Base-by-base conservation (phyloP, 2,329 filamentous ascomycete genomes). In the Phialophora macrospora region DNA sequence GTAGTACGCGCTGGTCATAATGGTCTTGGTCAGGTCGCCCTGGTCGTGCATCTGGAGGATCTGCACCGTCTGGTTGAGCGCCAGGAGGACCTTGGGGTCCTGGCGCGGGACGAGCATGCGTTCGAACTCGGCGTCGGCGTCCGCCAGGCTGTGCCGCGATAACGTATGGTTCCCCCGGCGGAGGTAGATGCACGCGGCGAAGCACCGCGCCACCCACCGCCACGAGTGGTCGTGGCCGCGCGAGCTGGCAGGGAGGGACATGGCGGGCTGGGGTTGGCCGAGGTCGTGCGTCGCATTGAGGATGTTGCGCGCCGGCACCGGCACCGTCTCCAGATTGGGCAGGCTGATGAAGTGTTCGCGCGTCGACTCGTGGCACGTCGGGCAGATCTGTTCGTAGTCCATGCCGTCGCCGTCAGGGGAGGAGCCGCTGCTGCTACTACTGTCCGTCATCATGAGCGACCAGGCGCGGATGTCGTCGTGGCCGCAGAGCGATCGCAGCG, bases 181-280 rank as follows among this genome's bases (percentile, higher is more conserved):
- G 41, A 72, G 49, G 38, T 70, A 72, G 49, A 72, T 72, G 56
- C 70, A 72, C 34, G 71, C 69, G 2, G 69, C 66, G 58, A 72
- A 72, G 64, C 70, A 72, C 24, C 68, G 71, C 12, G 70, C 70
- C 34, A 72, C 68, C 71, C 71, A 72, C 54, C 61, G 64, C 68
- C 67, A 72, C 14, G 70, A 70, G 49, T 70, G 67, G 30, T 72
- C 64, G 32, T 71, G 69, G 9, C 59, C 66, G 12, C 67, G 70
- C n/a, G 71, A 68, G 26, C 69, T 69, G 2, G 68, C 59, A 11
- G 71, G 70, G 11, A 72, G 51, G 28, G 68, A 64, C 3, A 71
- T 55, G 11, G 65, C 65, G 14, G 38, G 30, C 58, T 61, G n/a
- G 62, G n/a, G n/a, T 14, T n/a, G 17, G 14, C 41, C 24, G 58